Conservation (phyloP, 2,329 filamentous ascomycete genomes). For the Periconia sp. region DNA sequence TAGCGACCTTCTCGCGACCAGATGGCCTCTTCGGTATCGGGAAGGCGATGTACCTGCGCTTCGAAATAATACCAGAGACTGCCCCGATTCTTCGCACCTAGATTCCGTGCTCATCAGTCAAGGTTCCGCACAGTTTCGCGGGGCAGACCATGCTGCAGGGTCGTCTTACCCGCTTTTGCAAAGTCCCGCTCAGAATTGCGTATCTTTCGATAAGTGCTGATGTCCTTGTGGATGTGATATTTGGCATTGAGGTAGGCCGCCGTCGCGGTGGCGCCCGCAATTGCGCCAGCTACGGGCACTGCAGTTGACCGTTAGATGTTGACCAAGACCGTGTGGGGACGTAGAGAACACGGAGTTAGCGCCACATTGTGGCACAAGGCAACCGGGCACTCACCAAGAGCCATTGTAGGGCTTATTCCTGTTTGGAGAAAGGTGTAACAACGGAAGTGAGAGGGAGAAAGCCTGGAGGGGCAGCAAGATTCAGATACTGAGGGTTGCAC, state of each 20-base stretch:
- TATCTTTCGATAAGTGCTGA: conserved; percentile 54
- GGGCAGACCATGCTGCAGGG: conserved; percentile 3
- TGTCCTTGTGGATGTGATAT: conserved; percentile 69
- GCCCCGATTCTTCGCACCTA: conserved; percentile 58
- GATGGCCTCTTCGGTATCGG: conserved; percentile 61
- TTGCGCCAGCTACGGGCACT: conserved; percentile 41
- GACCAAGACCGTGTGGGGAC: no score
- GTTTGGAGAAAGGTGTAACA: no score
- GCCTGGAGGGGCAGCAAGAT: no score
- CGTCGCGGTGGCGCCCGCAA: conserved; percentile 45
- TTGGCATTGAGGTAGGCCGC: conserved; percentile 73
- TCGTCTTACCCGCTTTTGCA: conserved; percentile 54
- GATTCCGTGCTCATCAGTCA: conserved; percentile 7
- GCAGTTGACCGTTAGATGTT: conserved; percentile 12
- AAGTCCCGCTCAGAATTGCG: conserved; percentile 54
- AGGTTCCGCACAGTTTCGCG: neutral
- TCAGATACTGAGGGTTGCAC: no score
- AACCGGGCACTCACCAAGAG: no score
- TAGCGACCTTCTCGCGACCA: conserved; percentile 68
- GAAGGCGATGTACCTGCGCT: conserved; percentile 58
- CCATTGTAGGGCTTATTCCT: no score
- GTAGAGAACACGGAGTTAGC: no score
- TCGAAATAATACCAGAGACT: conserved; percentile 73
- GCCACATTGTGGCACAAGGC: no score
- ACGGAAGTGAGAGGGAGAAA: no score